These are phyloP conservation scores for Asparagopsis taxiformis DNA, from an alignment of 31 red algal species.

Conservation along the genomic window DNA sequence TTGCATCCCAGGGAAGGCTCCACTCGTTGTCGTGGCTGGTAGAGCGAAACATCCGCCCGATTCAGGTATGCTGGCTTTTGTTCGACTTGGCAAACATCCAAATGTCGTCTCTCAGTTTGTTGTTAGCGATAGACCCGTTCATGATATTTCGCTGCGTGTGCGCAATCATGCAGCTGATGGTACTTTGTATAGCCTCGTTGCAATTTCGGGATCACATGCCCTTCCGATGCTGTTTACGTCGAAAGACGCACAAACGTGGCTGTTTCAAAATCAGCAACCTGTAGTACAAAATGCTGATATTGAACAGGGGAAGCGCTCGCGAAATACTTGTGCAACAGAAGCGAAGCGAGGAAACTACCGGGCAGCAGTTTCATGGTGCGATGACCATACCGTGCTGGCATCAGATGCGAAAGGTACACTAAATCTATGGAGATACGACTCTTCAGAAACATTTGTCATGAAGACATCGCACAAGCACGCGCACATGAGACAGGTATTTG, in stretches of 20 bases:
- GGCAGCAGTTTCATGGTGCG: constrained; percentile 13
- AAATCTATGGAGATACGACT: constrained; percentile 5
- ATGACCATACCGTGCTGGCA: constrained; percentile 2
- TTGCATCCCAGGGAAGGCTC: not conserved
- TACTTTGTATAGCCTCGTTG: not conserved
- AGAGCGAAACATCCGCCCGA: not conserved
- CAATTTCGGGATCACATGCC: not conserved
- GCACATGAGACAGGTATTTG: constrained; percentile 26
- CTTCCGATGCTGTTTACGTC: not conserved
- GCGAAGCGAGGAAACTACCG: not conserved
- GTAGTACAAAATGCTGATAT: not conserved
- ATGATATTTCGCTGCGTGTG: not conserved
- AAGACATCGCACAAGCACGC: constrained; percentile 4
- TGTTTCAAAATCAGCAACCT: not conserved
- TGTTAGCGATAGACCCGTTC: not conserved
- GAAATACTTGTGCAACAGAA: constrained; percentile 8
- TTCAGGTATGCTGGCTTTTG: not conserved
- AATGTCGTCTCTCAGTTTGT: not conserved
- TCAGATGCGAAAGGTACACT: constrained; percentile 15
- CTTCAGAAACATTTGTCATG: not conserved
- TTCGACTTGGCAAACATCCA: not conserved
- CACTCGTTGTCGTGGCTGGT: not conserved
- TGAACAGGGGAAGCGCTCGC: not conserved
- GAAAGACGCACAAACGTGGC: not conserved
- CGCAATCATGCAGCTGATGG: not conserved